Base-by-base conservation (phyloP, 129 eudicot genomes). In the Centrapalus pauciflorus region DNA sequence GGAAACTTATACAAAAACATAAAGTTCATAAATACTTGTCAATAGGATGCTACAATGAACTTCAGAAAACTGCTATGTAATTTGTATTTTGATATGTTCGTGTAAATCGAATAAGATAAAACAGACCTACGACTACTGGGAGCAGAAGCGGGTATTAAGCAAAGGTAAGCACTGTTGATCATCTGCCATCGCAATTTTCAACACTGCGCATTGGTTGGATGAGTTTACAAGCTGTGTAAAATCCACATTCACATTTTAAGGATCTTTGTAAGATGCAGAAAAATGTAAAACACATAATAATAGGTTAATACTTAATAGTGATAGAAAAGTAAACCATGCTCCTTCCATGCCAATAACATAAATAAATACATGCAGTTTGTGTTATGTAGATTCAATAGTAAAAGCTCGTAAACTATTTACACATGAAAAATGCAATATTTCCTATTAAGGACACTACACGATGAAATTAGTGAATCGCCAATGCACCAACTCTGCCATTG, bases 51-150 rank as follows among this genome's bases (percentile, higher is more conserved):
- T 49, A 34, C 56, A 62, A 63, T 14, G 23, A 49, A 50, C 52
- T 50, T 72, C 33, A 51, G 63, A 72, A 34, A 72, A 52, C 71
- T 38, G 48, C 23, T 34, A 63, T 72, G 64, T 52, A 25, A 63
- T n/a, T 37, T 61, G 52, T 32, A 50, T 20, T 23, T 23, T 25
- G 20, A 58, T 62, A 61, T 37, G 71, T 62, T 50, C 32, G 27
- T 63, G 30, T 63, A 16, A 27, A 69, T 51, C 43, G 40, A 20
- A 62, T 24, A 62, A 12, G 48, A 21, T 29, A 43, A n/a, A n/a
- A 58, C 60, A 25, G 16, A 48, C 48, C 20, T 29, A 24, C 27
- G 14, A 41, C 37, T 71, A 38, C 51, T 20, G 28, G 0, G 20
- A 60, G 52, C 38, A 24, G 41, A 48, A 33, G 61, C 41, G 25